These are phyloP conservation scores for Verbascum thapsus DNA, from an alignment of 257 asterid genomes.

Conservation along the genomic window DNA sequence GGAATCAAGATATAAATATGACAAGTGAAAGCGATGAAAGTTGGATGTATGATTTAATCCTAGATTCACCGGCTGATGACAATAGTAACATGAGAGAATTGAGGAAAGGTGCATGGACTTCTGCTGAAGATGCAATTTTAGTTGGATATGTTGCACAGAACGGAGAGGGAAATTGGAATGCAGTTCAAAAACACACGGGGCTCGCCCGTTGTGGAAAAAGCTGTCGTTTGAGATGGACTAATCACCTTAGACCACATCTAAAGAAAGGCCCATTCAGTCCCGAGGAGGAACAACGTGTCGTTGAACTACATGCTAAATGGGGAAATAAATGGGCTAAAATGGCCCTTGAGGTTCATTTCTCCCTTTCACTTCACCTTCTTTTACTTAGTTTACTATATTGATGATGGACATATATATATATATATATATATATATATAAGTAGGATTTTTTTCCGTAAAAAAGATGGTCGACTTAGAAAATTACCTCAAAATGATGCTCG, in stretches of 20 bases:
- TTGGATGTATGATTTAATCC: constrained; percentile 38
- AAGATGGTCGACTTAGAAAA: constrained; percentile 4
- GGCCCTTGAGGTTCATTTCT: constrained; percentile 75
- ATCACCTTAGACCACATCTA: constrained; percentile 79
- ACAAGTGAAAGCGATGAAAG: constrained; percentile 56
- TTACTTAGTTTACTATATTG: constrained; percentile 1
- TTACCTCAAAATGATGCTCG: neutral
- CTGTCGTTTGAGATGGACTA: constrained; percentile 87
- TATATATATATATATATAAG: no score
- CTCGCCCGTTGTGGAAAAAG: constrained; percentile 91
- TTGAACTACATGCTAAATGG: constrained; percentile 71
- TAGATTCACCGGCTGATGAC: constrained; percentile 47
- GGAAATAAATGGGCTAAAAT: constrained; percentile 91
- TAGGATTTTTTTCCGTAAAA: neutral
- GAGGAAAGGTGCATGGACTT: constrained; percentile 93
- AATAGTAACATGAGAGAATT: constrained; percentile 55
- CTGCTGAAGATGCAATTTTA: constrained; percentile 71
- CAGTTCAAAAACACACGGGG: constrained; percentile 75
- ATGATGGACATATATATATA: constrained; percentile 15
- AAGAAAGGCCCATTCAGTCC: constrained; percentile 67
- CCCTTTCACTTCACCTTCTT: constrained; percentile 15
- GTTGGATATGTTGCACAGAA: constrained; percentile 60
- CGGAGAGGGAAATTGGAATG: constrained; percentile 88
- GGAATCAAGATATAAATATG: constrained; percentile 39
- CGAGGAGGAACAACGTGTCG: constrained; percentile 72